Evolutionary conservation across 2,329 filamentous ascomycete species (phyloP).

Genomic region (Aspergillus alliaceus): DNA sequence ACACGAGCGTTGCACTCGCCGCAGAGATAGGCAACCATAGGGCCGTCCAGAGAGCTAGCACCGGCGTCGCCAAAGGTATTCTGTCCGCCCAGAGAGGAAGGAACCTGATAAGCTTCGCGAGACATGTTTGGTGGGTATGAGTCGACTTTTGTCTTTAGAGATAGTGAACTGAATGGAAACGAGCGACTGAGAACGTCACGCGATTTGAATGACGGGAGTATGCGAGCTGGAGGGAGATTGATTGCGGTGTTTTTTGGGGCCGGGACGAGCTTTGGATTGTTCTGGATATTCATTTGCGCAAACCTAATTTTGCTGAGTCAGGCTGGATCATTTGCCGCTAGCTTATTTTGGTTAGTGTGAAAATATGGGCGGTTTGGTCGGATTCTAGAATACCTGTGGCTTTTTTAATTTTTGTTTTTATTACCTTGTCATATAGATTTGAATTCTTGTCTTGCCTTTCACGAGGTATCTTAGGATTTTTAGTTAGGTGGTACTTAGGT

Average conservation of each 20-base stretch:
- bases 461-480: too few relatives aligned
- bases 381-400: too few relatives aligned
- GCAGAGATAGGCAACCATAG: conserved; percentile 70
- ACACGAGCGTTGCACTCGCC: conserved; percentile 83
- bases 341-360: background rate
- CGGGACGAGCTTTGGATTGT: background rate
- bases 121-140: conserved; percentile 47
- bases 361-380: too few relatives aligned
- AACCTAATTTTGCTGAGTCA: conserved; percentile 1
- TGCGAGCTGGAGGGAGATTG: background rate
- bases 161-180: background rate
- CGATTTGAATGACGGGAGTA: background rate
- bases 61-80: conserved; percentile 45
- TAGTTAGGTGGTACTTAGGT: too few relatives aligned
- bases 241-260: background rate
- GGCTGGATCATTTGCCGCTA: background rate
- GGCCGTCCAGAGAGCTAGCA: conserved; percentile 49
- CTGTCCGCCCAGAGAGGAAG: conserved; percentile 51
- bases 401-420: too few relatives aligned
- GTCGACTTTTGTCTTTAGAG: background rate
- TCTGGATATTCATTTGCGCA: conserved; percentile 2
- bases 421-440: too few relatives aligned
- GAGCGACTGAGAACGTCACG: background rate
- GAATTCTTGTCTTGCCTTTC: too few relatives aligned
- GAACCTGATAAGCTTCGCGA: conserved; percentile 77